These are phyloP conservation scores for Rutidosis leptorrhynchoides DNA, from an alignment of 129 eudicot genomes.

Conservation along the genomic window DNA sequence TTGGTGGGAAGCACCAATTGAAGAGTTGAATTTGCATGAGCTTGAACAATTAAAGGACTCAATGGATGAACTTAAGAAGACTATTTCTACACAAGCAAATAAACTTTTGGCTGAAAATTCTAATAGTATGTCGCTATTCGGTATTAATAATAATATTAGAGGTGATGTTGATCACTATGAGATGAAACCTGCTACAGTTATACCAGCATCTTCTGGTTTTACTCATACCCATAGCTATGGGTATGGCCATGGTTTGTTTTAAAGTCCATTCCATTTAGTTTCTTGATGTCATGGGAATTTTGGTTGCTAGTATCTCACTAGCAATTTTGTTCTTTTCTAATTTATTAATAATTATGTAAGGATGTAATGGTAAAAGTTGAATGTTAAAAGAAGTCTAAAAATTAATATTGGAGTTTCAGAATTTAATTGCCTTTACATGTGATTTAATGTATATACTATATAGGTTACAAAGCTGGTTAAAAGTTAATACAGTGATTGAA, in stretches of 20 bases:
- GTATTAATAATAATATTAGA: slow-evolving; percentile 19
- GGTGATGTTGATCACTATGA: slow-evolving; percentile 29
- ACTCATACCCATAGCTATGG: slow-evolving; percentile 25
- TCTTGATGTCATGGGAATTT: slow-evolving; percentile 1
- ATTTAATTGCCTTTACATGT: slow-evolving; percentile 23
- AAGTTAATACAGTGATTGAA: background rate
- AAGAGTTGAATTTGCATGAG: slow-evolving; percentile 37
- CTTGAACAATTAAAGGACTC: slow-evolving; percentile 49
- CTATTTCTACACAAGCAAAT: slow-evolving; percentile 30
- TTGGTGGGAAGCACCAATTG: slow-evolving; percentile 66
- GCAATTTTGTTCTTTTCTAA: background rate
- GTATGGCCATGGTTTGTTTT: slow-evolving; percentile 27
- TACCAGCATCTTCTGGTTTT: slow-evolving; percentile 20
- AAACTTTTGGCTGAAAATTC: slow-evolving; percentile 23
- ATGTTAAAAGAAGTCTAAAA: background rate
- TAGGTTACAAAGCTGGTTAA: slow-evolving; percentile 13
- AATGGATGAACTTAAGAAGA: slow-evolving; percentile 52
- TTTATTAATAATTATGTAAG: background rate
- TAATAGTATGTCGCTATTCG: slow-evolving; percentile 18
- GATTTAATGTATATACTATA: background rate
- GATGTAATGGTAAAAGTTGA: background rate
- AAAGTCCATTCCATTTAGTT: background rate
- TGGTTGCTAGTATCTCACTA: slow-evolving; percentile 27
- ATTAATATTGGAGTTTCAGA: background rate
- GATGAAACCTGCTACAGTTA: slow-evolving; percentile 22